Evolutionary conservation across 2,329 filamentous ascomycete species (phyloP), one percentile per base, ranked within the genome.

Genomic region (Calonectria ilicicola): DNA sequence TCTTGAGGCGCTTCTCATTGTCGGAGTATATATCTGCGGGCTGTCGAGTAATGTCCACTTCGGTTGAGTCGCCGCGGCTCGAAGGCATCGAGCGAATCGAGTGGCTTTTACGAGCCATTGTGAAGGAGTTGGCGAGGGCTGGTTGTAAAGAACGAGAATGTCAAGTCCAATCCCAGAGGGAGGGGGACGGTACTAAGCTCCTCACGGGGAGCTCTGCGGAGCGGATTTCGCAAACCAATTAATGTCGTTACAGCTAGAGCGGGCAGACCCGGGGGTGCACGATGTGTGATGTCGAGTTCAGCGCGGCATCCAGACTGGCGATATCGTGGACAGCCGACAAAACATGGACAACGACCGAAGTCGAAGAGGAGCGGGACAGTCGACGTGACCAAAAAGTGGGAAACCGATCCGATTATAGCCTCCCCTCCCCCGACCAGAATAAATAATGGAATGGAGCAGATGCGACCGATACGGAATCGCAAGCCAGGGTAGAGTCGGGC

Each of bases 31-130:
- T 64, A 47, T 76, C 74, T 66, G 75, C 70, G 51, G 67, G 38
- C 51, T 65, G 35, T 10, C 71, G 72, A 60, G 58, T 49, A 40
- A 65, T 42, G 51, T 81, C 76, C 35, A 72, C 73, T 14, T 81
- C 78, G 9, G 78, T 82, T 35, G 85, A 86, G 60, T 80, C 82
- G 74, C 79, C 81, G 62, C 81, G 82, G 66, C 81, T 86, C 2
- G 84, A 85, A 5, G 80, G 77, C 7, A 81, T 77, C n/a, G 77
- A 80, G 32, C 80, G 80, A 12, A 74, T 74, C 49, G 73, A 74
- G 9, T 79, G 75, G 47, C 78, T 81, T 80, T 72, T 81, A 82
- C 17, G 75, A 74, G 75, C 73, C 79, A 81, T 81, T 67, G 53
- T 29, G 72, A 64, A 42, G 60, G 58, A 26, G 29, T 67, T 58